Conservation (phyloP, 2,329 filamentous ascomycete genomes). For the Elsinoe batatas region DNA sequence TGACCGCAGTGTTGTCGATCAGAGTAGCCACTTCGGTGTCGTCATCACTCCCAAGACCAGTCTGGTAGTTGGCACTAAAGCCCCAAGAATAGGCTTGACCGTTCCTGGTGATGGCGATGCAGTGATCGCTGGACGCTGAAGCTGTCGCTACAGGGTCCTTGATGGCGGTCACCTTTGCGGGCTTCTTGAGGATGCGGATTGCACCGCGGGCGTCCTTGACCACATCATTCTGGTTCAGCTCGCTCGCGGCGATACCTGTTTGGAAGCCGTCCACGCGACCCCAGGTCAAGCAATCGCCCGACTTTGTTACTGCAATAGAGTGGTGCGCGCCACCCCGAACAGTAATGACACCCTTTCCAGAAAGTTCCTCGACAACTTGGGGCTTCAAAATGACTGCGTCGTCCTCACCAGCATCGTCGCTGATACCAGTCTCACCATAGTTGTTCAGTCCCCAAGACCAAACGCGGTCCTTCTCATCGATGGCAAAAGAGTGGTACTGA, state of each 20-base stretch:
- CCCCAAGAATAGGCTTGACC: constrained; percentile 72
- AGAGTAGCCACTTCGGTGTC: constrained; percentile 67
- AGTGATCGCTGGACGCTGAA: constrained; percentile 59
- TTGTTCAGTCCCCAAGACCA: constrained; percentile 83
- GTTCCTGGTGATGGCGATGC: constrained; percentile 56
- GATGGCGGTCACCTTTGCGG: constrained; percentile 49
- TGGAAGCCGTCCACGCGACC: constrained; percentile 51
- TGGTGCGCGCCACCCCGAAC: constrained; percentile 70
- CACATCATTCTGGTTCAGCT: constrained; percentile 48
- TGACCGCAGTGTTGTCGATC: constrained; percentile 76
- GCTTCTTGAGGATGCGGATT: constrained; percentile 62
- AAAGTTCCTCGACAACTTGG: constrained; percentile 55
- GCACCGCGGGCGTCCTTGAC: constrained; percentile 55
- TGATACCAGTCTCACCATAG: constrained; percentile 68
- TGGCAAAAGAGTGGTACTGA: constrained; percentile 72
- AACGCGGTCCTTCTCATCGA: constrained; percentile 57
- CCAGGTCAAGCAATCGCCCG: constrained; percentile 50
- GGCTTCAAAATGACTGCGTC: constrained; percentile 65
- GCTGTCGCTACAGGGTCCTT: constrained; percentile 31
- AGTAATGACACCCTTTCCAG: constrained; percentile 52
- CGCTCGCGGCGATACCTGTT: constrained; percentile 37
- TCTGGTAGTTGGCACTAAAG: constrained; percentile 72
- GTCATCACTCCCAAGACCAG: constrained; percentile 65
- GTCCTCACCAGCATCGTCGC: constrained; percentile 53
- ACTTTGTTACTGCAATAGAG: constrained; percentile 48